Evolutionary conservation across 441 rosid species (phyloP), one percentile per base, ranked within the genome.

Genomic region (Brassica balearica): DNA sequence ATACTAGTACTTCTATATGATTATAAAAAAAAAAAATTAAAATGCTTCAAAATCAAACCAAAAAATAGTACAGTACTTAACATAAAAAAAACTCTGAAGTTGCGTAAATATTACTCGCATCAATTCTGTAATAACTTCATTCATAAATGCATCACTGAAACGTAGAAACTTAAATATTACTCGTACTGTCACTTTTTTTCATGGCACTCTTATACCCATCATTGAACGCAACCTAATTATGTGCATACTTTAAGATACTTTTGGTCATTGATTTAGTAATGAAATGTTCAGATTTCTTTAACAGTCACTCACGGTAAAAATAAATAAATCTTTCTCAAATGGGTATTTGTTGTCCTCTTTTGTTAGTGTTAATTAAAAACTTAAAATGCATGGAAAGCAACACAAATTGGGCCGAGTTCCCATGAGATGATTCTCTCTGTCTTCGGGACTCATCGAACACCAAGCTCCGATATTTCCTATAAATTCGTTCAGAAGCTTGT

Each of bases 361-460:
- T 36, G 11, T 63, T 27, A 56, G 32, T 41, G 38, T 41, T 23
- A 75, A 22, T 38, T 22, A 76, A 23, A 32, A 65, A 65, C 27
- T 17, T 34, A 34, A 66, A 61, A 66, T 62, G 60, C 78, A 68
- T 79, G 69, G 82, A 72, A 79, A 68, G 74, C 59, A 73, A 61
- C 73, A 72, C 25, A 68, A 65, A 4, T 3, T 25, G 79, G 81
- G 71, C 20, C 71, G 79, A 83, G 77, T 90, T 88, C 85, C 88
- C 88, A 71, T 75, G 68, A 65, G 63, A 65, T 75, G 77, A 85
- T 86, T 86, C 87, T 90, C 87, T 82, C 78, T 88, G 85, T 82
- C 92, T 82, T 88, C 81, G 91, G 92, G 77, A 89, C 91, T 88
- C 92, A 76, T 73, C 78, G 75, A 84, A 74, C 61, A 19, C 81